Conservation (phyloP, 2,329 filamentous ascomycete genomes). For the Talaromyces funiculosus region DNA sequence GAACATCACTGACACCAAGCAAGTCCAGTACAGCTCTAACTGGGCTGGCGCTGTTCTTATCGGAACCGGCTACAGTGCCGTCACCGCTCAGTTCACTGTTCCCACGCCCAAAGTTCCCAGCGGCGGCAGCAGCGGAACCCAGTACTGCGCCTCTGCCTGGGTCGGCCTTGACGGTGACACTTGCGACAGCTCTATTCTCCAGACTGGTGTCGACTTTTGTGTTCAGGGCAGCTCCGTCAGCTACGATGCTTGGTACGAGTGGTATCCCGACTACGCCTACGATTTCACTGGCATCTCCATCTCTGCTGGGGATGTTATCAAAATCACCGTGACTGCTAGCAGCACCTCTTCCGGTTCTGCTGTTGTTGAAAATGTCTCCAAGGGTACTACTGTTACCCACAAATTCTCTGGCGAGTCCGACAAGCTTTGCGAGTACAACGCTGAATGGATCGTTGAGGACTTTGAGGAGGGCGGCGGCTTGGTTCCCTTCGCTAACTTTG, state of each 20-base stretch:
- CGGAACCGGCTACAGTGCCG: conserved; percentile 44
- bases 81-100: conserved; percentile 45
- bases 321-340: conserved; percentile 7
- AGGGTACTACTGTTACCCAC: conserved; percentile 49
- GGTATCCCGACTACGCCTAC: conserved; percentile 44
- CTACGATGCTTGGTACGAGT: conserved; percentile 58
- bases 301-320: conserved; percentile 6
- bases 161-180: conserved; percentile 59
- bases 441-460: conserved; percentile 61
- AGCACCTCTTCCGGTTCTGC: conserved; percentile 34
- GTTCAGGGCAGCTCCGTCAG: conserved; percentile 32
- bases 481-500: conserved; percentile 46
- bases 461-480: conserved; percentile 37
- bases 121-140: conserved; percentile 35
- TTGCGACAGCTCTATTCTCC: conserved; percentile 50
- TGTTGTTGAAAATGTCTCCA: conserved; percentile 48
- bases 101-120: conserved; percentile 43
- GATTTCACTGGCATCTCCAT: conserved; percentile 13
- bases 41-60: conserved; percentile 57
- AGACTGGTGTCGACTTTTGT: conserved; percentile 55
- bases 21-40: conserved; percentile 46
- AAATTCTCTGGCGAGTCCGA: conserved; percentile 35
- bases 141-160: conserved; percentile 46
- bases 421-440: conserved; percentile 52
- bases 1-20: conserved; percentile 3